Conservation (phyloP, 1,139 yeast genomes). For the Blastobotrys arbuscula region DNA sequence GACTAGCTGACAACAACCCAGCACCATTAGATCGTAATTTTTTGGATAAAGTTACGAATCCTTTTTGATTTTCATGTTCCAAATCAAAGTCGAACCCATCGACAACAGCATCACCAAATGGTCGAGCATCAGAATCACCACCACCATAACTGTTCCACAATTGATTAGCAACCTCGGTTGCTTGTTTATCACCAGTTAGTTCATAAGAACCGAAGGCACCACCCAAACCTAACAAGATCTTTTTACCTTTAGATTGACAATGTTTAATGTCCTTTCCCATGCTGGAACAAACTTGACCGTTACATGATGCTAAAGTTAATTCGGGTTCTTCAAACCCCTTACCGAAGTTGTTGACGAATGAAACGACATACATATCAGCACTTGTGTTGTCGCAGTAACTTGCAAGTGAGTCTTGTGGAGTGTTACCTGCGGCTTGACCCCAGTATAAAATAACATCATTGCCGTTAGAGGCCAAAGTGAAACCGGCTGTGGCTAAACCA, state of each 20-base stretch:
- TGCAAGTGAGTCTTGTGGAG: conserved; percentile 48
- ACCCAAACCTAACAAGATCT: conserved; percentile 69
- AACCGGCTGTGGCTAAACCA: conserved; percentile 11
- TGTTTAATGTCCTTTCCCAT: conserved; percentile 59
- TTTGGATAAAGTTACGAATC: conserved; percentile 48
- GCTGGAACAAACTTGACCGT: conserved; percentile 26
- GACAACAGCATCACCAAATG: conserved; percentile 61
- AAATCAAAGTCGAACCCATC: conserved; percentile 75
- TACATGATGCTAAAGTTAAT: conserved; percentile 34
- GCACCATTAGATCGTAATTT: conserved; percentile 52
- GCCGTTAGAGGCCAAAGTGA: conserved; percentile 9
- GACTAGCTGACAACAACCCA: conserved; percentile 78
- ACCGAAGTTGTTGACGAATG: conserved; percentile 58
- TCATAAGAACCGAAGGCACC: conserved; percentile 68
- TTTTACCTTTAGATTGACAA: conserved; percentile 70
- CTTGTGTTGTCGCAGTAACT: conserved; percentile 62
- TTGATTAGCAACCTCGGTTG: conserved; percentile 61
- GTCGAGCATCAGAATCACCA: conserved; percentile 66
- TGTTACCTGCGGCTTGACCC: conserved; percentile 74
- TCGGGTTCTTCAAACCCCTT: conserved; percentile 43
- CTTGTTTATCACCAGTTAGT: conserved; percentile 56
- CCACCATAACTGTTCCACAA: conserved; percentile 86
- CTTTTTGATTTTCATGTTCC: conserved; percentile 48
- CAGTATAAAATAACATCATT: conserved; percentile 61
- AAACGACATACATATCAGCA: conserved; percentile 66